phyloP scores from a whole-genome alignment of 108 stramenopile species.

The Pseudonitzschia pungens region DNA sequence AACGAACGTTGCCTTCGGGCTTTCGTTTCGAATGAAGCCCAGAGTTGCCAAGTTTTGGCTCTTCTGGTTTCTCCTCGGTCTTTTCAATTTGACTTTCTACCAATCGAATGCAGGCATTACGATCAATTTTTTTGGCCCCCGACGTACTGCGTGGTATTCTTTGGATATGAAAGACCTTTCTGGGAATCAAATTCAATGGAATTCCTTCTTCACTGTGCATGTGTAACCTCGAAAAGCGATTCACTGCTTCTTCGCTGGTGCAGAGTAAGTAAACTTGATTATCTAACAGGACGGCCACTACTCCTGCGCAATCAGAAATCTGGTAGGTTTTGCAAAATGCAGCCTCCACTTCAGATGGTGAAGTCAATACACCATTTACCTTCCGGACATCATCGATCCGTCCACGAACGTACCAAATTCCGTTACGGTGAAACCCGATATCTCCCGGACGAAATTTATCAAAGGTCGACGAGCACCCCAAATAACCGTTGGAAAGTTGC shows the following conservation, averaged over 20 bases:
- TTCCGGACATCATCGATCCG: slow-evolving; percentile 41
- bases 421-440: slow-evolving; percentile 40
- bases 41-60: not conserved
- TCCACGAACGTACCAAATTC: slow-evolving; percentile 40
- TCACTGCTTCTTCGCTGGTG: slow-evolving; percentile 1
- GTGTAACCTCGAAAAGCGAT: slow-evolving; percentile 30
- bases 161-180: slow-evolving; percentile 14
- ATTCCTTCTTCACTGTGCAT: slow-evolving; percentile 28
- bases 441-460: slow-evolving; percentile 40
- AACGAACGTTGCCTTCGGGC: not conserved
- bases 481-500: slow-evolving; percentile 8
- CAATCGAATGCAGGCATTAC: slow-evolving; percentile 17
- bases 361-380: slow-evolving; percentile 42
- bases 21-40: not conserved
- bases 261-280: slow-evolving; percentile 27
- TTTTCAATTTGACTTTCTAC: slow-evolving; percentile 6
- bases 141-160: slow-evolving; percentile 17
- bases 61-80: not conserved
- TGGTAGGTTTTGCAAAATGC: slow-evolving; percentile 28
- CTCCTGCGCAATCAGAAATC: not conserved
- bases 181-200: slow-evolving; percentile 47
- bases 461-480: not conserved
- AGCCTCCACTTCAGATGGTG: slow-evolving; percentile 36
- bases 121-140: slow-evolving; percentile 38
- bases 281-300: slow-evolving; percentile 18